A percentile compares a stretch with the other conserved stretches of the same genome.
These are phyloP conservation scores for Cylindrotheca closterium DNA, from an alignment of 108 stramenopile genomes.

Conservation along the genomic window DNA sequence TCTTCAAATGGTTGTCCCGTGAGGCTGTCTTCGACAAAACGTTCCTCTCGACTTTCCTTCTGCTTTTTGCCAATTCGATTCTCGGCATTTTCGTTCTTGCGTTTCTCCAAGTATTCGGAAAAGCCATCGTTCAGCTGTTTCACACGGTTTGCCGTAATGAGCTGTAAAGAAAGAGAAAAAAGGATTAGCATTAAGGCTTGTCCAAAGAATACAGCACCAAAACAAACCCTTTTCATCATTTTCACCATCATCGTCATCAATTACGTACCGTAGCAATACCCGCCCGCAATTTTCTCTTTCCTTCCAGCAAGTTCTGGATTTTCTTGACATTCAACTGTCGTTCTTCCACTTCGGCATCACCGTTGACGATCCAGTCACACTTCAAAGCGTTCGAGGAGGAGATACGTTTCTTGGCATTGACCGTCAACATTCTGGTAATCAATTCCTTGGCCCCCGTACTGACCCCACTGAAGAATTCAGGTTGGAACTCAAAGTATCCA, in stretches of 20 bases:
- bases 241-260: no score
- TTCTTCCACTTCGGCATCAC: conserved; percentile 41
- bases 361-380: conserved; percentile 63
- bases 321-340: conserved; percentile 30
- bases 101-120: conserved; percentile 30
- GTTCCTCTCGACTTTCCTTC: conserved; percentile 13
- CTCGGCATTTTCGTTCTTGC: conserved; percentile 25
- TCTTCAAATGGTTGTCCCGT: conserved; percentile 40
- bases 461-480: conserved; percentile 31
- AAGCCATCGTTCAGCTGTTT: conserved; percentile 39
- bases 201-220: no score
- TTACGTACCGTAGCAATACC: conserved; percentile 33
- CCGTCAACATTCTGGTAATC: conserved; percentile 61
- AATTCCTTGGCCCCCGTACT: conserved; percentile 76
- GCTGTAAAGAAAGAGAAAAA: conserved; percentile 3
- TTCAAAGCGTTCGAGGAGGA: conserved; percentile 53
- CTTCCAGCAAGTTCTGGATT: conserved; percentile 28
- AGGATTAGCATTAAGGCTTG: no score
- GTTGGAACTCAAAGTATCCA: conserved; percentile 44
- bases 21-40: conserved; percentile 34
- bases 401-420: conserved; percentile 66
- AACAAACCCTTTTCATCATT: no score
- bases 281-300: conserved; percentile 42
- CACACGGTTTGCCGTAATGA: conserved; percentile 39
- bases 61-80: conserved; percentile 26